Percentiles rank a stretch among this genome's conserved stretches.
Evolutionary conservation across 169 alveolate genomes (phyloP).

Genomic region (Cryptosporidium viatorum): DNA sequence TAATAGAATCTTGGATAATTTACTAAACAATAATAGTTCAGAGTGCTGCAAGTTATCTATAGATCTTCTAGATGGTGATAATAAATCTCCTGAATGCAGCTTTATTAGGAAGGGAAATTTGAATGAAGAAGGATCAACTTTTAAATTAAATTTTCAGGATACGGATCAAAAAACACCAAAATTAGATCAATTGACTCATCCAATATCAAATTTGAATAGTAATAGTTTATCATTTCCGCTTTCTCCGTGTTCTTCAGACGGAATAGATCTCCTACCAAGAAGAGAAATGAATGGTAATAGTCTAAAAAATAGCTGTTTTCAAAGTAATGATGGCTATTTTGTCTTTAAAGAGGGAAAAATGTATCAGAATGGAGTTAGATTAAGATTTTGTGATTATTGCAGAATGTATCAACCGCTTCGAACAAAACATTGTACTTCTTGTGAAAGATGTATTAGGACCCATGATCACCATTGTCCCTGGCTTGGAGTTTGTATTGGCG

Average conservation of each 20-base stretch:
- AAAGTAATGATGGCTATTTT: conserved; percentile 50
- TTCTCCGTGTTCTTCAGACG: conserved; percentile 73
- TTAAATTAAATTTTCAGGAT: neutral
- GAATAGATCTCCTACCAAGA: conserved; percentile 51
- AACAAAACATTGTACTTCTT: conserved; percentile 87
- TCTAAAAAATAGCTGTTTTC: conserved; percentile 40
- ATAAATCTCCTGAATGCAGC: neutral
- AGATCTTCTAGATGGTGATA: conserved; percentile 12
- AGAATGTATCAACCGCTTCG: conserved; percentile 84
- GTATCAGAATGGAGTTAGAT: conserved; percentile 70
- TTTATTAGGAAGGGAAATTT: neutral
- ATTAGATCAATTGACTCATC: neutral
- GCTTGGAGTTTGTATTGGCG: conserved; percentile 89
- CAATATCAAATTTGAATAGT: neutral
- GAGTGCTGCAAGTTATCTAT: neutral
- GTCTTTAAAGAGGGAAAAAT: conserved; percentile 65
- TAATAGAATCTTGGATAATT: conserved; percentile 1
- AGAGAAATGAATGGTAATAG: neutral
- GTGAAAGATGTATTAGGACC: conserved; percentile 88
- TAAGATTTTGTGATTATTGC: conserved; percentile 85
- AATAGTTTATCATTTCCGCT: conserved; percentile 32
- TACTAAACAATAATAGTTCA: neutral
- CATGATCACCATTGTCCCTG: conserved; percentile 94
- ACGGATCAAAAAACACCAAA: conserved; percentile 13
- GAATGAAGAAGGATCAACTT: neutral